Base-by-base conservation (phyloP, 192 early-diverging fungal species). In the Linnemannia hyalina region DNA sequence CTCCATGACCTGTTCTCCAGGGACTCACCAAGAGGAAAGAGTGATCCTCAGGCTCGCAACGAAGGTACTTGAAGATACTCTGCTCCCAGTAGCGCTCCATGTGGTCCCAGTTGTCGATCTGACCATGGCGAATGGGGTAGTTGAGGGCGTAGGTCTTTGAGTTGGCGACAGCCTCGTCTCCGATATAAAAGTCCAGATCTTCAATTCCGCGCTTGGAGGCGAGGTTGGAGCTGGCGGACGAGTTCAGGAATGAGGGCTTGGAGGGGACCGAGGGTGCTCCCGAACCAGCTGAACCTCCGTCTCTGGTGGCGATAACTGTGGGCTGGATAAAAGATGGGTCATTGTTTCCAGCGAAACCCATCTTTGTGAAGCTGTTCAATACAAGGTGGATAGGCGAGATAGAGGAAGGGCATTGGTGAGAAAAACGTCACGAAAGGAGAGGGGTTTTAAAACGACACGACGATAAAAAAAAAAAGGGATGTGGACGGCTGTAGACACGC, bases 31-130 rank as follows among this genome's bases (percentile, higher is more conserved):
- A 89, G 69, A 99, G 80, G 83, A 99, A 99, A 81, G 95, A 93
- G 90, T 99, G 98, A 91, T 99, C 98, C 88, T 99, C 98, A 23
- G 98, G 98, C 89, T 99, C 98, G 89, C 98, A 99, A 72, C 98
- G 94, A 88, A 99, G 87, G 88, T 99, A 98, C 90, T 99, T 97
- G 91, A 99, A 99, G 73, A 99, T 97, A 82, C 95, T 97, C 80
- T 98, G 97, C 90, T 99, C 98, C 96, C 98, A 98, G 91, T 96
- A 99, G 78, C 98, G 95, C 89, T 99, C 98, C 98, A 99, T 99
- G 65, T 98, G 94, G 90, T 99, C 98, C 98, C 98, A 99, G 91
- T 99, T 98, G 52, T 98, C 97, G 81, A 99, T 98, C 90, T 98
- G 97, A 41, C 98, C 98, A 80, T 99, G 98, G 26, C 97, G 93